Evolutionary conservation across 2,329 filamentous ascomycete genomes (phyloP).

Genomic region (Emergomyces africanus): DNA sequence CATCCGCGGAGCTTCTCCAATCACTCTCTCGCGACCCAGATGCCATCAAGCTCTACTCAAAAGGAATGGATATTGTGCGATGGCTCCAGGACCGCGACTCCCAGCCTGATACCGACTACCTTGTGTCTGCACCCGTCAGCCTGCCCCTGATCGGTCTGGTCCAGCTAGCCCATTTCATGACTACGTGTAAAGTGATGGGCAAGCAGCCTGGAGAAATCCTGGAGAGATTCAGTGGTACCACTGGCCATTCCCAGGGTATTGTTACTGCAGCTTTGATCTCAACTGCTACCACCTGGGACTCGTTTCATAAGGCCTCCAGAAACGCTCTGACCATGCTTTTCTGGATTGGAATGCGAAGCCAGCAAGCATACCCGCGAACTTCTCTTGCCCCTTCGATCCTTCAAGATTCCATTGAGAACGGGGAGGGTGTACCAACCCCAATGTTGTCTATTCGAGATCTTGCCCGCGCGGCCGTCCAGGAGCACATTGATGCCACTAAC

Average conservation of each 20-base stretch:
- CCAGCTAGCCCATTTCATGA: slow-evolving; percentile 88
- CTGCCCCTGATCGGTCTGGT: slow-evolving; percentile 92
- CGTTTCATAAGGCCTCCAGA: slow-evolving; percentile 66
- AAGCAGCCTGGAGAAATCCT: slow-evolving; percentile 80
- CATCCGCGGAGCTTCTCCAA: slow-evolving; percentile 77
- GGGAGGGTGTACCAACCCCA: slow-evolving; percentile 88
- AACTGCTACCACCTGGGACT: slow-evolving; percentile 84
- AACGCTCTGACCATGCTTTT: slow-evolving; percentile 86
- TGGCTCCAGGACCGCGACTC: slow-evolving; percentile 85
- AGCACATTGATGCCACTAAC: slow-evolving; percentile 94
- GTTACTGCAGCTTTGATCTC: slow-evolving; percentile 87
- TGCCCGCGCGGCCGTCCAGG: slow-evolving; percentile 75
- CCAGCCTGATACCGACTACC: slow-evolving; percentile 86
- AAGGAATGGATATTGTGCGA: slow-evolving; percentile 87
- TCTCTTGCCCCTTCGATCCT: slow-evolving; percentile 83
- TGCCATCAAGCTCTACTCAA: slow-evolving; percentile 90
- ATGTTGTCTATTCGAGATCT: slow-evolving; percentile 98
- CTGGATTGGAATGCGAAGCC: slow-evolving; percentile 95
- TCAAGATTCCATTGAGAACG: slow-evolving; percentile 84
- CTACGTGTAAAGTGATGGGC: slow-evolving; percentile 84
- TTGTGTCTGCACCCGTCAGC: slow-evolving; percentile 89
- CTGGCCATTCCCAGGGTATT: slow-evolving; percentile 93
- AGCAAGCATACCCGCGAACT: slow-evolving; percentile 92
- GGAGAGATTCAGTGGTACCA: slow-evolving; percentile 73
- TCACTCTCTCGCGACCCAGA: slow-evolving; percentile 67